Conservation (phyloP, 805 yeast species). For the Kuraishia ogatae region DNA sequence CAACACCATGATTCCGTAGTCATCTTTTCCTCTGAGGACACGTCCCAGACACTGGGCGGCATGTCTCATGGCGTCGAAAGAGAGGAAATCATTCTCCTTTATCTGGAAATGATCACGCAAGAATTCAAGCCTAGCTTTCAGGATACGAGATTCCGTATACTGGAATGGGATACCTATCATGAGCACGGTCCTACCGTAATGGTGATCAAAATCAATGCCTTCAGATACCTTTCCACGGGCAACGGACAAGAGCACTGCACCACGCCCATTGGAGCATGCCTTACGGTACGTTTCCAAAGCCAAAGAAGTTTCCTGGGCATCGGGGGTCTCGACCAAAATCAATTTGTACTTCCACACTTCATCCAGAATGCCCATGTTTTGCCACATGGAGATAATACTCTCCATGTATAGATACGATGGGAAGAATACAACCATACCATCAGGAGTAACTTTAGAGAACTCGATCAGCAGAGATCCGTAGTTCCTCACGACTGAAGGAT, state of each 20-base stretch:
- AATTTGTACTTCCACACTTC: conserved; percentile 98
- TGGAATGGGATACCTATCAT: conserved; percentile 99
- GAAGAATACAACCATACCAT: conserved; percentile 95
- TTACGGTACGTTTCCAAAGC: conserved; percentile 93
- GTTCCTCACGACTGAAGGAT: conserved; percentile 95
- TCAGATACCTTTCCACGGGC: conserved; percentile 99
- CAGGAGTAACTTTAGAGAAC: conserved; percentile 93
- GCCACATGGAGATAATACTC: conserved; percentile 97
- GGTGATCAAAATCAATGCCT: conserved; percentile 99
- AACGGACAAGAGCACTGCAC: conserved; percentile 91
- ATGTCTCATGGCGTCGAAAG: conserved; percentile 99
- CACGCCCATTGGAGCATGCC: conserved; percentile 96
- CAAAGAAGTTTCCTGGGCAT: conserved; percentile 94
- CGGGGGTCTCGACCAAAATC: conserved; percentile 95
- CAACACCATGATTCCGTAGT: conserved; percentile 96
- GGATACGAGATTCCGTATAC: conserved; percentile 92
- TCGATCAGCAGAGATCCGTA: conserved; percentile 90
- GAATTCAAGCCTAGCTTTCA: conserved; percentile 92
- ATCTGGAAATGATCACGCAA: conserved; percentile 88
- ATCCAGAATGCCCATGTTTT: conserved; percentile 93
- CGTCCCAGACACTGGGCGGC: conserved; percentile 99
- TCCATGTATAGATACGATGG: conserved; percentile 98
- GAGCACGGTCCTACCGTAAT: conserved; percentile 92
- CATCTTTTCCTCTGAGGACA: conserved; percentile 95
- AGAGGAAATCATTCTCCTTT: conserved; percentile 86